phyloP scores from a whole-genome alignment of 1,139 yeast species.

The Yarrowia galli region DNA sequence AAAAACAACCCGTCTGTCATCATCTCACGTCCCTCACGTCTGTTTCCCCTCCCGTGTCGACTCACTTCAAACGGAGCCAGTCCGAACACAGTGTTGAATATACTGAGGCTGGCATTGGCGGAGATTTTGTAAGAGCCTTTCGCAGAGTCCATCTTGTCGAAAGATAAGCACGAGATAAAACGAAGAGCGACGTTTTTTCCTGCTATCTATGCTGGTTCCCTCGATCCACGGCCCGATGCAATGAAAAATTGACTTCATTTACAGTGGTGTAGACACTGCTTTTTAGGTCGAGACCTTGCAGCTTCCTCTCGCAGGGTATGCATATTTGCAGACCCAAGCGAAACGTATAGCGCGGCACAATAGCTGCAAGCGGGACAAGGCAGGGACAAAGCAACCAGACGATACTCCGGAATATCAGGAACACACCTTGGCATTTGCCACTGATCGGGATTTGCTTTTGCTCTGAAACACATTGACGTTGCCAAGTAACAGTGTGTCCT shows the following conservation, averaged over 20 bases:
- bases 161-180: conserved; percentile 15
- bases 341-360: conserved; percentile 33
- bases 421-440: conserved; percentile 15
- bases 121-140: conserved; percentile 41
- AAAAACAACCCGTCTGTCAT: not conserved
- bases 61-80: conserved; percentile 45
- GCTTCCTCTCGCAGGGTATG: conserved; percentile 24
- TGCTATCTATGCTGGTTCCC: conserved; percentile 19
- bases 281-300: conserved; percentile 21
- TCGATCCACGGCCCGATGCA: conserved; percentile 22
- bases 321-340: conserved; percentile 24
- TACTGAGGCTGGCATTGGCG: conserved; percentile 43
- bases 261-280: not conserved
- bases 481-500: not conserved
- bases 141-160: conserved; percentile 23
- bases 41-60: not conserved
- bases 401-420: not conserved
- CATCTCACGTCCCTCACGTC: not conserved
- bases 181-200: conserved; percentile 20
- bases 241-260: conserved; percentile 13
- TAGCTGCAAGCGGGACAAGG: conserved; percentile 11
- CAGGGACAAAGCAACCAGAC: not conserved
- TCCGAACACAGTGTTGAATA: conserved; percentile 46
- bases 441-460: not conserved
- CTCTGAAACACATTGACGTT: not conserved